These are phyloP conservation scores for Xanthoceras sorbifolium DNA, from an alignment of 345 rosid species.

Conservation along the genomic window DNA sequence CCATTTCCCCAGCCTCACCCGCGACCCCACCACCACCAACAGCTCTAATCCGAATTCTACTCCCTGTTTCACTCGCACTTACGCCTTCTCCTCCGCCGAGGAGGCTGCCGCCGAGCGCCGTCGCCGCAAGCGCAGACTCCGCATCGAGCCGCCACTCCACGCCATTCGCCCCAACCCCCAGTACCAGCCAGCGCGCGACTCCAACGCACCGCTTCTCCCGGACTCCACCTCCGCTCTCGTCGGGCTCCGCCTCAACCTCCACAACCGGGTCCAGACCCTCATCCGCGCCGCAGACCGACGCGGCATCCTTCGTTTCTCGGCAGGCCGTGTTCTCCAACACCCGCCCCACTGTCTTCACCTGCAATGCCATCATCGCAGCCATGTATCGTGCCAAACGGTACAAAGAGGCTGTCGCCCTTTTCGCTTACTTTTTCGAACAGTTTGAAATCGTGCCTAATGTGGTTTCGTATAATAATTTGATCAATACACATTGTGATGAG, in stretches of 20 bases:
- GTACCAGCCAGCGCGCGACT: conserved; percentile 65
- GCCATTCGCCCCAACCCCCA: conserved; percentile 67
- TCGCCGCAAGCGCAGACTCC: conserved; percentile 83
- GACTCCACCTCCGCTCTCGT: conserved; percentile 84
- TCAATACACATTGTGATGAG: conserved; percentile 80
- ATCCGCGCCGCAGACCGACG: too few relatives aligned
- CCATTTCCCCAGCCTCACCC: conserved; percentile 27
- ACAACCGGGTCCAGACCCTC: too few relatives aligned
- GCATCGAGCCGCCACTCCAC: conserved; percentile 91
- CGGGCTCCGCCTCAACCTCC: conserved; percentile 35
- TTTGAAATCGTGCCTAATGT: too few relatives aligned
- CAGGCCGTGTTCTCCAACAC: conserved; percentile 66
- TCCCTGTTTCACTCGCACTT: conserved; percentile 39
- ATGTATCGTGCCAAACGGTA: conserved; percentile 88
- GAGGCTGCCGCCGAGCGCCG: conserved; percentile 98
- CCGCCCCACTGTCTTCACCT: conserved; percentile 94
- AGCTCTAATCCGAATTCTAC: conserved; percentile 15
- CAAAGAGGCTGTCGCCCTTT: conserved; percentile 74
- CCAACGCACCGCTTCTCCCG: conserved; percentile 92
- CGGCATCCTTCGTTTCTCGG: conserved; percentile 63
- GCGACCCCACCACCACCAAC: background rate
- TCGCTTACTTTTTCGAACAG: conserved; percentile 79
- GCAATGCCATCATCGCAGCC: conserved; percentile 93
- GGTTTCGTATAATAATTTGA: conserved; percentile 89
- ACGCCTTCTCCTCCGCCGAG: conserved; percentile 86